Base-by-base conservation (phyloP, 129 eudicot species). In the Helichrysum umbraculigerum region DNA sequence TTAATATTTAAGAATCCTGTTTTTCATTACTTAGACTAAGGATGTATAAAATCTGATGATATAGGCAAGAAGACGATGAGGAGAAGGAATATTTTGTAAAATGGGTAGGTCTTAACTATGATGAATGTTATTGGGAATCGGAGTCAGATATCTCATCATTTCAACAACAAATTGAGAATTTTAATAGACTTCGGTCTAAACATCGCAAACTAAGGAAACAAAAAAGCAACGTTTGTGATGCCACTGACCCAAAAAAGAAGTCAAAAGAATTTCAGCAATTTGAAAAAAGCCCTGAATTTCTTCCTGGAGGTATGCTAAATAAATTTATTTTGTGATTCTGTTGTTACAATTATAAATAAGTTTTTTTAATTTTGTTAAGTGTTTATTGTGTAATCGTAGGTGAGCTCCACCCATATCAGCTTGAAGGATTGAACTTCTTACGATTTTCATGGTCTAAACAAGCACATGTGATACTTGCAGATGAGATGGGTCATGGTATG, bases 401-500 rank as follows among this genome's bases (percentile, higher is more conserved):
- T 70, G 87, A 96, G 32, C 80, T 95, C 80, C 99, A 95, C 76
- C 99, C 99, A 3, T 95, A 95, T 85, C 99, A 95, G 83, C 96
- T 95, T 39, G 99, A 95, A 77, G 99, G 99, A 58, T 83, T 95
- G 87, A 95, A 95, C 75, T 95, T 95, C 79, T 82, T 95, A 72
- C 96, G 99, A 32, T 95, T 86, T 76, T 85, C 99, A 47, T 95
- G 96, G 93, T 88, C 90, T 59, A 95, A 95, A 74, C 92, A 91
- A 78, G 91, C 99, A 21, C 99, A 91, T 56, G 97, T 95, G 82
- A 91, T 95, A 81, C 97, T 95, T 81, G 99, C 99, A 17, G 99
- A 95, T 69, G 99, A 95, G 74, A 91, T 95, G 99, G 99, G 99
- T 20, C 97, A 91, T 79, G 99, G 99, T 95, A 86, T 39, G 86